Base-by-base conservation (phyloP, 179 eudicot genomes). In the Patellifolia procumbens region DNA sequence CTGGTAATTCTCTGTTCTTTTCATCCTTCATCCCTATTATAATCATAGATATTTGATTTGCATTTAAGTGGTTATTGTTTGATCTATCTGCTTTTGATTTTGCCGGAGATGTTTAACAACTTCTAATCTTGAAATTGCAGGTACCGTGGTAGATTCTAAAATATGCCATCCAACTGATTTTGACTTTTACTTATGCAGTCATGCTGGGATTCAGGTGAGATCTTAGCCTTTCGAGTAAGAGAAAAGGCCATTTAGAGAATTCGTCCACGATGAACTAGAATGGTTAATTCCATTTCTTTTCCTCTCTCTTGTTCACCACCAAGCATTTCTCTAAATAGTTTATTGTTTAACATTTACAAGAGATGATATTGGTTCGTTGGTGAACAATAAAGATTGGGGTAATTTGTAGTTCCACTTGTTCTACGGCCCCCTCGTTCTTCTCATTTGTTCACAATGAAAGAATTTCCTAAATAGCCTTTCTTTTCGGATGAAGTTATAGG, bases 121-220 rank as follows among this genome's bases (percentile, higher is more conserved):
- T 1, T 31, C 13, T 51, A 39, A 43, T 68, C 24, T 73, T 24
- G 28, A 70, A 20, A 32, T 66, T 75, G 73, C 86, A 93, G 97
- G 98, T 31, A 92, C 98, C 1, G 96, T 92, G 15, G 95, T 94
- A 43, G 97, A 94, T 58, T 49, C 97, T 10, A 87, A 92, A 74
- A 92, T 94, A 48, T 94, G 98, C 63, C 98, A 93, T 89, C 98
- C 95, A 26, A 92, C 93, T 0, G 97, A 92, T 79, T 93, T 93
- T 52, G 98, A 93, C 80, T 93, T 93, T 73, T 93, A 69, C 72
- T 86, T 93, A 5, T 92, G 97, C 74, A 93, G 98, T 77, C 98
- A 93, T 86, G 98, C 98, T 31, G 97, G 98, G 67, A 89, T 92
- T 71, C 95, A 92, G 89, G 98, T 93, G 74, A 58, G 46, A 48